Evolutionary conservation across 768 basidiomycete genomes (phyloP), one percentile per base, ranked within the genome.

Genomic region (Tricholoma sp.): DNA sequence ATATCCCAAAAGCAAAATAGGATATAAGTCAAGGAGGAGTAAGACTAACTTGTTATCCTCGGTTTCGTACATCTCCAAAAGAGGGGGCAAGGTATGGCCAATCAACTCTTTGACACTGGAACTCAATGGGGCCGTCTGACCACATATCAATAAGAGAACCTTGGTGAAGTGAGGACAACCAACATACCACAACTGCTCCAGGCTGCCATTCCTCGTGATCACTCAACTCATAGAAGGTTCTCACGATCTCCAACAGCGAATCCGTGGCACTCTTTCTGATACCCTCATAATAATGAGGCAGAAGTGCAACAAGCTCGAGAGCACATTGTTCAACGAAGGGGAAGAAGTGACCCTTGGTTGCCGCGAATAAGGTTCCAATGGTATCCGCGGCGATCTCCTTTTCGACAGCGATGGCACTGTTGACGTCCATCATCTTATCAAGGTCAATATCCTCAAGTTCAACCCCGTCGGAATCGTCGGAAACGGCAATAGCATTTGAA

Each of bases 351-450:
- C 71, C 73, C 64, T 85, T 84, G 29, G 91, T 93, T 10, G 89
- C 81, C 29, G 83, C 79, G 69, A 98, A 98, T 60, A 99, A 74
- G 34, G 89, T 88, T 59, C 96, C 94, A 61, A 98, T 87, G 4
- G 95, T 93, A 69, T 98, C 95, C 22, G 94, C 93, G 19, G 97
- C 95, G 59, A 98, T 97, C 78, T 99, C 97, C 74, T 99, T 99
- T 79, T 99, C 97, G 56, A 98, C 94, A 43, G 95, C 95, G 62
- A 98, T 88, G 19, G 94, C 95, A 64, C 89, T 92, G 77, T 94
- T 96, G 60, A 95, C 92, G 60, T 94, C 91, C 67, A 94, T 82
- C 72, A 92, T 79, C 72, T 93, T 92, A 64, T 92, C 91, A 51
- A 92, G 72, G 64, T 94, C 91, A 46, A 91, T 70, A 53, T 93